Evolutionary conservation across 2,329 filamentous ascomycete species (phyloP), one percentile per base, ranked within the genome.

Genomic region (Alternaria arbusti): DNA sequence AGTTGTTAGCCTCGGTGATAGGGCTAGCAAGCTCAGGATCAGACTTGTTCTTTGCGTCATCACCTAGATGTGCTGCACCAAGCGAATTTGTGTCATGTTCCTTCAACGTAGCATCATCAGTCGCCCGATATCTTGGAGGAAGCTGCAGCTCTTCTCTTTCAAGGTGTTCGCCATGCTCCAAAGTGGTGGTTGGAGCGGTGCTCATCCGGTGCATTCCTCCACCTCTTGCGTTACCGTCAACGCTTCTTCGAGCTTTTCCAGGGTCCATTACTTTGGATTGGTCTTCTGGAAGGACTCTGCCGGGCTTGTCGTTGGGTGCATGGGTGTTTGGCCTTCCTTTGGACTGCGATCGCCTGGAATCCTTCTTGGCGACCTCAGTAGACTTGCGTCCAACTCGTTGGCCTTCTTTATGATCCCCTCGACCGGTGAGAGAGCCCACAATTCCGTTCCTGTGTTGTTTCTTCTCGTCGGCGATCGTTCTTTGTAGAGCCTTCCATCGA

Each of bases 351-450:
- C 23, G 54, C 9, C 47, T 56, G 3, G 4, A 43, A 3, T 67
- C 65, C 40, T 44, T 58, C 15, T 54, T 50, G 4, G 59, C 58
- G 4, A 57, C 56, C 17, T 72, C 69, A 8, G 65, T 69, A 36
- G 63, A 70, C 61, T 79, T 79, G 20, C 74, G 59, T 9, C 72
- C 71, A 3, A 78, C 67, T 3, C 67, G 63, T n/a, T 66, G 67
- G 8, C 77, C 76, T 32, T 72, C 71, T 45, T 76, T 78, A 12
- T 65, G 61, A 22, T 76, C 69, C 17, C 67, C 54, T 1, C 56
- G 67, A 11, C 76, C 75, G 2, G 74, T 64, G 3, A 79, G 62
- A 3, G 70, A 70, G 5, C 74, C 74, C 2, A 70, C 26, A 22
- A 77, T 51, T 5, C 77, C 77, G 8, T 60, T 57, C 43, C 69